Evolutionary conservation across 1,284 basidiomycete species (phyloP).

Genomic region (Boletus semigastroideus): DNA sequence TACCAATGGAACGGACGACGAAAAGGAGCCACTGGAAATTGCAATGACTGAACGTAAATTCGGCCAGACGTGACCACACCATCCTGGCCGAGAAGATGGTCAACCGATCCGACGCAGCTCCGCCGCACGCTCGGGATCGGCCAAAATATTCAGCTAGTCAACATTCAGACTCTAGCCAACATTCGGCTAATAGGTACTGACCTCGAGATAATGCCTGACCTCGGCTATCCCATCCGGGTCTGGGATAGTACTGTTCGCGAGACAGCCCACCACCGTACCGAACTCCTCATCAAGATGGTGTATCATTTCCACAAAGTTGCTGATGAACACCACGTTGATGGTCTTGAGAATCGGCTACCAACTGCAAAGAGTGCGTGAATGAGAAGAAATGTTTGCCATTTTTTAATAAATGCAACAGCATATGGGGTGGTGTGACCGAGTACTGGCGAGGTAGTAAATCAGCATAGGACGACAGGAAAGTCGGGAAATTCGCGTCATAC

Average conservation of each 20-base stretch:
- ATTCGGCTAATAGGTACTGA: not conserved
- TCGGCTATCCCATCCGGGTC: constrained; percentile 6
- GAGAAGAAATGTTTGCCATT: no score
- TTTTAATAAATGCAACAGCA: no score
- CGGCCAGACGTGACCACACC: constrained; percentile 16
- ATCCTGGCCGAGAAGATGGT: constrained; percentile 12
- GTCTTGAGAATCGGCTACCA: no score
- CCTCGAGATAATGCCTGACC: constrained; percentile 11
- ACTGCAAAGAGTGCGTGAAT: no score
- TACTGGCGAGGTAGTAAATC: no score
- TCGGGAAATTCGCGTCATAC: no score
- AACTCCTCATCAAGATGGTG: no score
- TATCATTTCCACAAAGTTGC: no score
- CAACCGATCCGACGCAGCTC: constrained; percentile 19
- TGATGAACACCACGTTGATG: no score
- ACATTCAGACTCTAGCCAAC: not conserved
- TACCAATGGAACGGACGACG: constrained; percentile 7
- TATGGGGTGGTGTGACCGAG: no score
- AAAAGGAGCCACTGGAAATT: constrained; percentile 5
- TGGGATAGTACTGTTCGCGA: constrained; percentile 4
- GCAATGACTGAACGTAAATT: constrained; percentile 6
- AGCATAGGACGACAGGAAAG: no score
- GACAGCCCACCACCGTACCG: no score
- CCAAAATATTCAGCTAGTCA: constrained; percentile 5
- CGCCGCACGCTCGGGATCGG: constrained; percentile 18